Evolutionary conservation across 2,329 filamentous ascomycete genomes (phyloP), one percentile per base, ranked within the genome.

Genomic region (Arthrobotrys pseudoclavata): DNA sequence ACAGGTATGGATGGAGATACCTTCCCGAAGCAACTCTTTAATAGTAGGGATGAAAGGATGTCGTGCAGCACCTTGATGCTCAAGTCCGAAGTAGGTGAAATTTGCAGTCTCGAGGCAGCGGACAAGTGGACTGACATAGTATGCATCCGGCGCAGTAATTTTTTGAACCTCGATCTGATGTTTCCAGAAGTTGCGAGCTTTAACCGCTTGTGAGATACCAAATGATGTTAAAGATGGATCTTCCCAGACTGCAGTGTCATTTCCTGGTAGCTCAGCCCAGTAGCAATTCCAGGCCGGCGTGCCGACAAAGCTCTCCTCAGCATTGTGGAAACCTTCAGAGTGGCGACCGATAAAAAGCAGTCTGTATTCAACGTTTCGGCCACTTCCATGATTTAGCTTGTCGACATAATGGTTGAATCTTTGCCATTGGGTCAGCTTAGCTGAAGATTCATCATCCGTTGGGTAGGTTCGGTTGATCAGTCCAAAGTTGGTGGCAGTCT

Each of bases 271-370:
- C 75, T 88, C 85, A 2, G 87, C 86, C 89, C 89, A 92, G 84
- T 91, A 91, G 83, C 89, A 88, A 82, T 92, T 91, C 90, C 90
- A 92, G 1, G 88, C 89, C 0, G 89, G 87, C 0, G 90, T 92
- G 60, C 90, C 90, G 79, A 91, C 92, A 82, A 86, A 90, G 20
- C 85, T 85, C 82, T 92, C 89, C 13, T 90, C 90, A 1, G 85
- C 86, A 79, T 89, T 89, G 79, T 89, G 88, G 80, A 85, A 88
- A 4, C 91, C 91, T 82, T 92, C 87, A 31, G 91, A 91, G 80
- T 92, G 91, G 40, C 91, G 88, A 22, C 88, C 90, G 82, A 91
- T 85, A 82, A 90, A 89, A 22, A 92, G 82, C 3, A 93, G 85
- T 80, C 91, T 90, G 84, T 91, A 92, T 40, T 86, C 84, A 12